Evolutionary conservation across 805 yeast genomes (phyloP).

Genomic region (Ascoidea asiatica): DNA sequence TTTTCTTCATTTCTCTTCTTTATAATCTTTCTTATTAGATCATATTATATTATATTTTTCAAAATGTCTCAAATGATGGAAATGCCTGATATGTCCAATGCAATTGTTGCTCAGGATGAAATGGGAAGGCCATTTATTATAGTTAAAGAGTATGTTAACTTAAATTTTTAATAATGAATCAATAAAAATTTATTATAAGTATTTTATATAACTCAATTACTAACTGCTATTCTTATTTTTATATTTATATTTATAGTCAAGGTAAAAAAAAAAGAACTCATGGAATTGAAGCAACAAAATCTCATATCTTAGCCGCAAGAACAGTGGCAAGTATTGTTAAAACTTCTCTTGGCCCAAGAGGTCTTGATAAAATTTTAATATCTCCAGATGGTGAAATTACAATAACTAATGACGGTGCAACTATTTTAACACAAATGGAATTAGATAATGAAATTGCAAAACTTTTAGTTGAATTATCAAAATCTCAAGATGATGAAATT

Average conservation of each 20-base stretch:
- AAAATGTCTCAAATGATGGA: neutral
- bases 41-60: neutral
- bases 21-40: neutral
- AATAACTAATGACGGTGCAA: slow-evolving; percentile 87
- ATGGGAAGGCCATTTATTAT: slow-evolving; percentile 98
- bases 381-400: slow-evolving; percentile 97
- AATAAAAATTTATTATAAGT: no score
- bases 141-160: no score
- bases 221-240: no score
- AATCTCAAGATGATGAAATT: slow-evolving; percentile 94
- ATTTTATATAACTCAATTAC: no score
- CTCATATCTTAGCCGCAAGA: slow-evolving; percentile 66
- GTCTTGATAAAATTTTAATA: slow-evolving; percentile 91
- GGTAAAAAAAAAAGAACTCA: slow-evolving; percentile 51
- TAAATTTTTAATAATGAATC: no score
- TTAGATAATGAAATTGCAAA: slow-evolving; percentile 93
- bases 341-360: slow-evolving; percentile 94
- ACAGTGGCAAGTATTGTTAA: slow-evolving; percentile 72
- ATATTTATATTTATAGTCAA: no score
- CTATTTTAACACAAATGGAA: slow-evolving; percentile 92
- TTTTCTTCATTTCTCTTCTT: no score
- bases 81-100: slow-evolving; percentile 71
- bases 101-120: slow-evolving; percentile 98
- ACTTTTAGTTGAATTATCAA: slow-evolving; percentile 82
- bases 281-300: slow-evolving; percentile 67